Base-by-base conservation (phyloP, 164 flowering plant species). In the Cinnamomum micranthum region DNA sequence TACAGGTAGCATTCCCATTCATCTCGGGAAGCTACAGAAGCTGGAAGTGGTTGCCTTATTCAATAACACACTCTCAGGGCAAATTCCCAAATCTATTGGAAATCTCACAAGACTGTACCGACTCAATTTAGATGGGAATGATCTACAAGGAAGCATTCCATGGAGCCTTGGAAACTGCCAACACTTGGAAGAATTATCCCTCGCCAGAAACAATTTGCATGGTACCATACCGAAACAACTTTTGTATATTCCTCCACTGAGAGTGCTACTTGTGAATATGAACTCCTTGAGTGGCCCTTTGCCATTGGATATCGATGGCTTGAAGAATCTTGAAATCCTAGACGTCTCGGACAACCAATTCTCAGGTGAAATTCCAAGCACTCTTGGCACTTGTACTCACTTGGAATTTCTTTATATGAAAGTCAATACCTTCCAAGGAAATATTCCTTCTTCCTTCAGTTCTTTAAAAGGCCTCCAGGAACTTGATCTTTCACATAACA, bases 401-500 rank as follows among this genome's bases (percentile, higher is more conserved):
- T 35, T 82, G 23, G 76, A 70, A 65, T 0, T 1, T 11, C 72
- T 84, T 10, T 12, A 62, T 22, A 66, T 84, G 76, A 68, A n/a
- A 15, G 73, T 74, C 1, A 82, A 84, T 74, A 62, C n/a, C 10
- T 78, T 82, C 25, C 71, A 68, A 4, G 83, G 85, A n/a, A 14
- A n/a, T 20, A 78, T 84, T 71, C 83, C 84, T 66, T 5, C 51
- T 12, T 73, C 80, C 31, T 50, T 84, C 66, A 68, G 55, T 14
- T 20, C 64, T 33, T 35, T 81, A 35, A 71, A 33, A 70, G 78
- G 73, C 25, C 23, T 84, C 0, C 33, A 25, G 47, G 12, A 2
- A 2, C 24, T 84, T 4, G 78, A 81, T 70, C 76, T 84, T 60
- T 81, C 86, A 11, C 17, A 58, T 2, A 84, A 84, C 74, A 80